phyloP scores from a whole-genome alignment of 257 asterid genomes.

The Solanum chmielewskii region DNA sequence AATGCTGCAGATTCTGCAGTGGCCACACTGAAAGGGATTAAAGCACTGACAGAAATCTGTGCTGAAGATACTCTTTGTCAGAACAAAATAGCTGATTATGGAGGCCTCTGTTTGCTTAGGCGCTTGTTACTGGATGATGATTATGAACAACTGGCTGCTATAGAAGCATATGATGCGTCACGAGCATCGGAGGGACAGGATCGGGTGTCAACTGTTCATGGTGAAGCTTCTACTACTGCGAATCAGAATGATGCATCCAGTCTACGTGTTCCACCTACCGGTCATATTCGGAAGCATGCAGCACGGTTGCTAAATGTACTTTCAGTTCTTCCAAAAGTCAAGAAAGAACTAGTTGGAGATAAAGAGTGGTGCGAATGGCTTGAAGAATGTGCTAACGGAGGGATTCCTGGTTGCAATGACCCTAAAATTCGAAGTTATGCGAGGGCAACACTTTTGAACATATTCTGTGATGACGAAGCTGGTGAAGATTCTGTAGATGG shows the following conservation, averaged over 20 bases:
- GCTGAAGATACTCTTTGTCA: constrained; percentile 69
- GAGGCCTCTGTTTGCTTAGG: constrained; percentile 66
- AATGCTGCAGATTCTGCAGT: constrained; percentile 89
- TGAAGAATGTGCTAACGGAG: constrained; percentile 82
- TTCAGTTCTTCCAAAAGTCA: constrained; percentile 72
- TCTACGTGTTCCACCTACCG: constrained; percentile 84
- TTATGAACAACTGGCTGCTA: constrained; percentile 92
- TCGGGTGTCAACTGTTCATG: constrained; percentile 31
- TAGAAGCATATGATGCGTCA: constrained; percentile 98
- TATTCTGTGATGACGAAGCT: constrained; percentile 43
- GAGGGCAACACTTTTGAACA: constrained; percentile 79
- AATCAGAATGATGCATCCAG: constrained; percentile 45
- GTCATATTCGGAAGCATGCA: constrained; percentile 95
- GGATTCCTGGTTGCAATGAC: constrained; percentile 80
- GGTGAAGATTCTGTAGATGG: constrained; percentile 25
- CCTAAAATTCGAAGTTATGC: constrained; percentile 89
- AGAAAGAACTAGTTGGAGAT: constrained; percentile 60
- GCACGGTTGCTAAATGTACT: constrained; percentile 80
- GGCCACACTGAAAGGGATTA: constrained; percentile 90
- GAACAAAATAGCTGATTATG: constrained; percentile 53
- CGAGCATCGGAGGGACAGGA: constrained; percentile 65
- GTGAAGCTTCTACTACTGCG: constrained; percentile 31
- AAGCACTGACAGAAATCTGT: constrained; percentile 83
- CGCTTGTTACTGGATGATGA: constrained; percentile 89
- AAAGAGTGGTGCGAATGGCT: constrained; percentile 76